Evolutionary conservation across 2,329 filamentous ascomycete species (phyloP), one percentile per base, ranked within the genome.

Genomic region (Trichoderma semiorbis): DNA sequence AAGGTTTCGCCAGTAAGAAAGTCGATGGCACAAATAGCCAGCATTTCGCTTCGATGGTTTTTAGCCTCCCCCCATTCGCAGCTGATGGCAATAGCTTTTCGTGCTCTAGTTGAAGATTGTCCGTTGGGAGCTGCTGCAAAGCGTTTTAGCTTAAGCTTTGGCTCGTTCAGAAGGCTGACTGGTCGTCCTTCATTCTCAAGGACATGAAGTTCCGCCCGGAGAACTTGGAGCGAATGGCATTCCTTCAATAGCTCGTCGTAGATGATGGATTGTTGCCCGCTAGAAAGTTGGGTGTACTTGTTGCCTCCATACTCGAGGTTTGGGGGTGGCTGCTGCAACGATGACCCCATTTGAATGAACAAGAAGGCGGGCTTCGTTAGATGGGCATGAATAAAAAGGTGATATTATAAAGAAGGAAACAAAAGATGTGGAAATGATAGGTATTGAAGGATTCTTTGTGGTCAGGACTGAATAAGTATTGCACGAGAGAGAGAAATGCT

Each of bases 261-360:
- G 7, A 50, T 10, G 3, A 3, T 2, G 5, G 12, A 10, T 6
- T 50, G 26, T 7, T 69, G 66, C n/a, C 5, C 0, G 4, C 1
- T n/a, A 1, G 24, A n/a, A 3, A 69, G 28, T 0, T 7, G 16
- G 3, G 55, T 32, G 7, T 50, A 69, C 0, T 14, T 28, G 5
- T 69, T 69, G 5, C 66, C 66, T 1, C n/a, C 36, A 21, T 36
- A 12, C 0, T 34, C 6, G 1, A 62, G n/a, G 2, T 43, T n/a
- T 30, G 26, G n/a, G 5, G 12, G 1, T 8, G 39, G 2, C 3
- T 14, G 14, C 1, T 7, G 30, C 16, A 2, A 16, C 5, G 50
- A 21, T 0, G 11, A 32, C 7, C 3, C 55, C 1, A 1, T 24
- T n/a, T 11, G 0, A 6, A 8, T 3, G 3, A 0, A 3, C 36